These are phyloP conservation scores for Trypanosoma theileri DNA, from an alignment of 208 protist genomes.

Conservation along the genomic window DNA sequence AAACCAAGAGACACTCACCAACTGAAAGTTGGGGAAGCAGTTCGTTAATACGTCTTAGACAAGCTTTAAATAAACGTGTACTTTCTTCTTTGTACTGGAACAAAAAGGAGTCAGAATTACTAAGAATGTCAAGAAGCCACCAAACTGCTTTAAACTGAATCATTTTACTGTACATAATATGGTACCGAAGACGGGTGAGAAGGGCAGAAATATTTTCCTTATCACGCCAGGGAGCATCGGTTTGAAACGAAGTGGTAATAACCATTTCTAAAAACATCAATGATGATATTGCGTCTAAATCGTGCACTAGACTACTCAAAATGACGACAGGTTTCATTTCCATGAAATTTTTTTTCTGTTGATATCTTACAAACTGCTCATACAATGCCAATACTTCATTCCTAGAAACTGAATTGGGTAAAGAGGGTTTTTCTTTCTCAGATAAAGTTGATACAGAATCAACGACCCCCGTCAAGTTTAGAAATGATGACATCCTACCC, in stretches of 20 bases:
- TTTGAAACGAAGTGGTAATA: constrained; percentile 15
- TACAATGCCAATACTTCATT: constrained; percentile 28
- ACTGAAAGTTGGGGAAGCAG: constrained; percentile 37
- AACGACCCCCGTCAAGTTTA: constrained; percentile 21
- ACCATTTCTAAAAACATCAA: constrained; percentile 35
- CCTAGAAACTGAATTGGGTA: not conserved
- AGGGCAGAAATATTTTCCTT: constrained; percentile 15
- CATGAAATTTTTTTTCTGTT: not conserved
- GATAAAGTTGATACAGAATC: not conserved
- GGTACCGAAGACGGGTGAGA: constrained; percentile 17
- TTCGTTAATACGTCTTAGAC: constrained; percentile 50
- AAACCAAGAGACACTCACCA: constrained; percentile 41
- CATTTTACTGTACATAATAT: constrained; percentile 24
- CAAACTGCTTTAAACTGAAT: constrained; percentile 39
- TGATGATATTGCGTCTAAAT: constrained; percentile 10
- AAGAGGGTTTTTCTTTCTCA: not conserved
- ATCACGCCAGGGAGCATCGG: constrained; percentile 1
- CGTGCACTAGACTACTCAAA: constrained; percentile 11
- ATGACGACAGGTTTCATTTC: not conserved
- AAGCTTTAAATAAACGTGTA: constrained; percentile 40
- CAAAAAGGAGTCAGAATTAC: constrained; percentile 11
- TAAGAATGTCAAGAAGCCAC: constrained; percentile 46
- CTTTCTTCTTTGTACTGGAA: constrained; percentile 13
- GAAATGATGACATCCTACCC: constrained; percentile 34
- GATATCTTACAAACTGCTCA: constrained; percentile 17